phyloP scores from a whole-genome alignment of 2,329 filamentous ascomycete species.

The Elsinoe batatas region DNA sequence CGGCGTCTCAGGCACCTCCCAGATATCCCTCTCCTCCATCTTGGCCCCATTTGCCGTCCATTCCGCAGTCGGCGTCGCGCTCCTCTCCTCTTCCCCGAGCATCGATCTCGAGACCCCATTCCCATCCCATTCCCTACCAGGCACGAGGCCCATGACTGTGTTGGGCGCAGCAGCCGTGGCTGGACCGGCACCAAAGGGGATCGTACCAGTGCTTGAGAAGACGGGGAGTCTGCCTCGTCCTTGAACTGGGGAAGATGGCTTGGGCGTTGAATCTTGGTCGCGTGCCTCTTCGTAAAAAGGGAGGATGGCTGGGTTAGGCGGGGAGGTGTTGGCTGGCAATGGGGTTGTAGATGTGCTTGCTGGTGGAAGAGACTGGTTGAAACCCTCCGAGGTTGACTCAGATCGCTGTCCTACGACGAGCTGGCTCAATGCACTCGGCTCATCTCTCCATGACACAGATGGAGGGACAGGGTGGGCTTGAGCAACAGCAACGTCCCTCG shows the following conservation, averaged over 20 bases:
- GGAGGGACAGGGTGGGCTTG: neutral
- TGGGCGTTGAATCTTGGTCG: neutral
- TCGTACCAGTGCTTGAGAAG: constrained; percentile 23
- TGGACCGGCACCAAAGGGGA: constrained; percentile 23
- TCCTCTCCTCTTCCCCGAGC: constrained; percentile 4
- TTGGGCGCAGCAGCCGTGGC: neutral
- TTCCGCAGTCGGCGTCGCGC: neutral
- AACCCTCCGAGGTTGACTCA: too few relatives aligned
- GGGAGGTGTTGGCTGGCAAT: too few relatives aligned
- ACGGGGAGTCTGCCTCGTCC: constrained; percentile 11
- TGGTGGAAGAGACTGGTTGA: too few relatives aligned
- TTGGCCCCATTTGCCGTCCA: neutral
- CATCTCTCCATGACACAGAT: neutral
- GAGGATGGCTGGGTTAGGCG: too few relatives aligned
- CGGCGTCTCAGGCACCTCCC: constrained; percentile 39
- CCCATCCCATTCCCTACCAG: constrained; percentile 12
- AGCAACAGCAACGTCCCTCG: neutral
- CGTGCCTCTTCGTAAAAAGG: neutral
- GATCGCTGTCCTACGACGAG: too few relatives aligned
- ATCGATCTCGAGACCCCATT: constrained; percentile 17
- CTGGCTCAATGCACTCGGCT: too few relatives aligned
- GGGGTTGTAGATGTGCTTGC: too few relatives aligned
- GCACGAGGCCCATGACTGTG: neutral
- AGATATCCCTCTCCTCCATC: constrained; percentile 25
- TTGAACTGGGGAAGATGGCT: neutral